Base-by-base conservation (phyloP, 805 yeast species). In the Yamadazyma sp. region DNA sequence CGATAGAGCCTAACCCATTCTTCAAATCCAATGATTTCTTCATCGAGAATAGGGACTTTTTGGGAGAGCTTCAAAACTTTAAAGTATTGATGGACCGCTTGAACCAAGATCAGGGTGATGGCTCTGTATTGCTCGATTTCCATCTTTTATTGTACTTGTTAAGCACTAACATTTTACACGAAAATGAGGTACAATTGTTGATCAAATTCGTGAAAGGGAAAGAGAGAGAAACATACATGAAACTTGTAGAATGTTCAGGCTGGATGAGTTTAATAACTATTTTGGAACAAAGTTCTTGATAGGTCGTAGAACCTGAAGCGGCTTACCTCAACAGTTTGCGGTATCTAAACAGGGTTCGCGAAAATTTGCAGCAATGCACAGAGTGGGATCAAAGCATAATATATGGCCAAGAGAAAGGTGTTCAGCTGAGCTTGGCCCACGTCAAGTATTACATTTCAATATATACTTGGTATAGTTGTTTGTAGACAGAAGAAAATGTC, bases 221-320 rank as follows among this genome's bases (percentile, higher is more conserved):
- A 11, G 60, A 66, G 4, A 48, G 61, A 6, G 73, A 68, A 20
- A 75, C 75, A 37, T 74, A 72, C 37, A 68, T 74, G 42, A 67
- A 65, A 37, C 62, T 83, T 35, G 60, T 82, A 16, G 80, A 82
- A 43, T 58, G 76, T 17, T 80, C 84, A 0, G 93, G 93, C 1
- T 88, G 96, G 96, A 84, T 81, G 69, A 84, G 95, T 1, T 62
- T 88, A 41, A 56, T 80, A 22, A 76, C 89, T 26, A 66, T 68
- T 17, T 42, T 67, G 33, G 71, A 67, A 39, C 70, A 65, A 20
- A 60, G 67, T 37, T 45, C 28, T 19, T 30, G 20, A 30, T 25
- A n/a, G n/a, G n/a, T n/a, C n/a, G n/a, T n/a, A n/a, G n/a, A n/a
- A n/a, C n/a, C n/a, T n/a, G n/a, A n/a, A n/a, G n/a, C n/a, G n/a